These are phyloP conservation scores for Cercospora zeina DNA, from an alignment of 2,329 filamentous ascomycete species.

Conservation along the genomic window DNA sequence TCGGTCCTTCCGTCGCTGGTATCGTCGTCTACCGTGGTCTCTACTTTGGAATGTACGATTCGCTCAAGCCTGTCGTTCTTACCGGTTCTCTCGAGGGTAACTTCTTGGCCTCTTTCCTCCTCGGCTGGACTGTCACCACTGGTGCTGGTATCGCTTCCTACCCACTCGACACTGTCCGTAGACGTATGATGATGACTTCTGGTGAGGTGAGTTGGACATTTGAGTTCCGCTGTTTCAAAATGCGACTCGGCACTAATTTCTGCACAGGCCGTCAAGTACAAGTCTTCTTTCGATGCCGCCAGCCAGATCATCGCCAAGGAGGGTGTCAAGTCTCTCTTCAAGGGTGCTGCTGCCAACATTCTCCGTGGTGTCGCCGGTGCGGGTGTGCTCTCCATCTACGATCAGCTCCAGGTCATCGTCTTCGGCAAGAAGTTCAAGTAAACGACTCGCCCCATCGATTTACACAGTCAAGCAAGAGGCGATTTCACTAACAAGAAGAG, in stretches of 20 bases:
- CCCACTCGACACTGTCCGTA: constrained; percentile 99
- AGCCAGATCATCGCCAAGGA: constrained; percentile 96
- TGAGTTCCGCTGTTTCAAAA: background rate
- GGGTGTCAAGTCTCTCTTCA: constrained; percentile 99
- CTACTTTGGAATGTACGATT: constrained; percentile 99
- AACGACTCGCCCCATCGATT: constrained; percentile 30
- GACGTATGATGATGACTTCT: constrained; percentile 99
- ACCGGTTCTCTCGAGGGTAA: constrained; percentile 89
- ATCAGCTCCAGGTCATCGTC: constrained; percentile 97
- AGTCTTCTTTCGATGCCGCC: constrained; percentile 90
- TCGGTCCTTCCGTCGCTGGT: constrained; percentile 98
- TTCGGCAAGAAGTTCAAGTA: constrained; percentile 99
- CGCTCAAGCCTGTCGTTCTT: constrained; percentile 97
- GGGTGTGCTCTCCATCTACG: constrained; percentile 99
- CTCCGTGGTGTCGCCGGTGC: constrained; percentile 99
- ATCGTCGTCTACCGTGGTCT: constrained; percentile 99
- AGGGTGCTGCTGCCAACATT: constrained; percentile 99
- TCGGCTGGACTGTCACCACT: constrained; percentile 99
- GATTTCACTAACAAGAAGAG: constrained; percentile 22
- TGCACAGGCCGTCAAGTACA: constrained; percentile 98
- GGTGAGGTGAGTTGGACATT: constrained; percentile 58
- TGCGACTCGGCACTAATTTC: background rate
- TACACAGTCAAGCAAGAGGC: constrained; percentile 23
- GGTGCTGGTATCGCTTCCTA: constrained; percentile 99
- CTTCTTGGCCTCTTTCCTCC: constrained; percentile 98